phyloP scores from a whole-genome alignment of 1,284 basidiomycete species.

The Cryptococcus deneoformans region DNA sequence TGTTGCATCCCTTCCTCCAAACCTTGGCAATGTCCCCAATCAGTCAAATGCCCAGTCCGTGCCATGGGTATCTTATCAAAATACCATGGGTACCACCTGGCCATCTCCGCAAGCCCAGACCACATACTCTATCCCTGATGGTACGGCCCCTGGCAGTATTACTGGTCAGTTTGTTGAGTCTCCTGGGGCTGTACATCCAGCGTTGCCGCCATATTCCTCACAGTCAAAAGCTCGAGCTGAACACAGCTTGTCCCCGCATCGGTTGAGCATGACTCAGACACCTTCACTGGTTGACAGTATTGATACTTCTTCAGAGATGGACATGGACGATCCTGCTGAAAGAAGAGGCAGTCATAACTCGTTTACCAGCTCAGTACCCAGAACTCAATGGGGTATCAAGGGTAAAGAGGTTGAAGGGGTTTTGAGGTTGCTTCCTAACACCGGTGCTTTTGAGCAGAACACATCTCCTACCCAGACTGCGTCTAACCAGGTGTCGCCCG shows the following conservation, averaged over 20 bases:
- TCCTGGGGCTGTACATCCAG: background rate
- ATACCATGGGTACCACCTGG: background rate
- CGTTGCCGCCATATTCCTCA: background rate
- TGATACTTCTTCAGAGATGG: conserved; percentile 30
- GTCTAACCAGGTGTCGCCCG: conserved; percentile 2
- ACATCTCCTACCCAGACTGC: conserved; percentile 5
- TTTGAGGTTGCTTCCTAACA: background rate
- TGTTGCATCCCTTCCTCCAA: conserved; percentile 10
- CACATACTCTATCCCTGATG: background rate
- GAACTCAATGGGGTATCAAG: background rate
- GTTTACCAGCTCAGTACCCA: background rate
- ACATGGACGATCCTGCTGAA: conserved; percentile 28
- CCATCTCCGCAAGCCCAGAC: background rate
- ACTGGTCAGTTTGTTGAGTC: conserved; percentile 8
- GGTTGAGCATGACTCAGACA: conserved; percentile 19
- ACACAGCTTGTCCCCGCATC: conserved; percentile 9
- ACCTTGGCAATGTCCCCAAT: background rate
- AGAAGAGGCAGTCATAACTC: conserved; percentile 2
- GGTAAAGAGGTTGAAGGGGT: background rate
- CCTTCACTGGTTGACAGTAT: conserved; percentile 34
- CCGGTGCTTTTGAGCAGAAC: background rate
- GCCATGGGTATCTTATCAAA: conserved; percentile 6
- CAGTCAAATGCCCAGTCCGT: background rate
- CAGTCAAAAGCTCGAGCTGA: background rate
- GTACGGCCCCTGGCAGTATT: conserved; percentile 8